These are phyloP conservation scores for Pythium grandisporangium DNA, from an alignment of 352 stramenopile species.

Conservation along the genomic window DNA sequence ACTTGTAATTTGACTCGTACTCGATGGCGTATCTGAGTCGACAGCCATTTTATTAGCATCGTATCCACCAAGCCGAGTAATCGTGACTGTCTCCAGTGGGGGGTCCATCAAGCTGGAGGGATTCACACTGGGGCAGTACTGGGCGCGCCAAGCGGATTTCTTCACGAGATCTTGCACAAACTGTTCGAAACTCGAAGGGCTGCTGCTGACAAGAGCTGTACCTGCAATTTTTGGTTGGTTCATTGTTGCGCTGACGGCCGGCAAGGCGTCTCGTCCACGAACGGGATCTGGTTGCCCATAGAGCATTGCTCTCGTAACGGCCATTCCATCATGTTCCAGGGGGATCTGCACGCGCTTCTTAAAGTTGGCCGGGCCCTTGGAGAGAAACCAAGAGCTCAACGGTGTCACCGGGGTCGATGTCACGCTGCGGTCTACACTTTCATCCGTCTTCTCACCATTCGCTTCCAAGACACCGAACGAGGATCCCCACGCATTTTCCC, in stretches of 20 bases:
- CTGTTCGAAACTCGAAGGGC: not conserved
- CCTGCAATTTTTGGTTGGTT: too few relatives aligned
- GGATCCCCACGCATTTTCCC: slow-evolving; percentile 28
- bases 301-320: too few relatives aligned
- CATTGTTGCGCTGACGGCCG: too few relatives aligned
- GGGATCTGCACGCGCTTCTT: slow-evolving; percentile 38
- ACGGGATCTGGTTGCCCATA: too few relatives aligned
- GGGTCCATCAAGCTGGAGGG: slow-evolving; percentile 36
- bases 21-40: too few relatives aligned
- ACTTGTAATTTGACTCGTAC: not conserved
- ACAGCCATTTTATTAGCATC: too few relatives aligned
- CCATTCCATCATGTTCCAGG: slow-evolving; percentile 8
- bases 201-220: not conserved
- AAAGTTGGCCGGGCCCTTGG: slow-evolving; percentile 51
- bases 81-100: slow-evolving; percentile 21
- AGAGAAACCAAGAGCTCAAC: slow-evolving; percentile 61
- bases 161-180: slow-evolving; percentile 40
- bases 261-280: too few relatives aligned
- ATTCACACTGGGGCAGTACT: slow-evolving; percentile 40
- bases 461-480: slow-evolving; percentile 26
- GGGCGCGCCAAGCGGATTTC: slow-evolving; percentile 45
- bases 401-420: slow-evolving; percentile 14
- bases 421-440: slow-evolving; percentile 10
- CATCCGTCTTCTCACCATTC: not conserved
- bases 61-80: slow-evolving; percentile 11